Conservation (phyloP, 2,329 filamentous ascomycete species). For the Juglanconis oblonga region DNA sequence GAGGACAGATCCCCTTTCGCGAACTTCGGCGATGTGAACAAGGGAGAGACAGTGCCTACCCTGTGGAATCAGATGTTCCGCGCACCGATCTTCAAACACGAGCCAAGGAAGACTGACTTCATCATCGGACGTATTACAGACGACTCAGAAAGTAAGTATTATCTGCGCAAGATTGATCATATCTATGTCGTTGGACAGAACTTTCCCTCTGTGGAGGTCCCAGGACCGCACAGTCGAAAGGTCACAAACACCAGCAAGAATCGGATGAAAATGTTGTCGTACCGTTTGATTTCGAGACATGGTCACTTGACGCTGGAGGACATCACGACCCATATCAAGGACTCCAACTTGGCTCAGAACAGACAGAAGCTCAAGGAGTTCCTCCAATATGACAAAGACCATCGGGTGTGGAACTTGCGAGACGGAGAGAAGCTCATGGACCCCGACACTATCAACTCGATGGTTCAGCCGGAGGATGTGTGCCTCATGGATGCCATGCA, state of each 20-base stretch:
- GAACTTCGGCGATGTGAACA: conserved; percentile 88
- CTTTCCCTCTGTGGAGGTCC: conserved; percentile 87
- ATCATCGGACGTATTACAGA: conserved; percentile 80
- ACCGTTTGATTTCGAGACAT: conserved; percentile 79
- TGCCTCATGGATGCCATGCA: conserved; percentile 96
- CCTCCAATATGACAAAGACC: conserved; percentile 82
- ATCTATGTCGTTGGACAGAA: conserved; percentile 89
- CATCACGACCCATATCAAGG: conserved; percentile 87
- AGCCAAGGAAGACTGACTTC: conserved; percentile 76
- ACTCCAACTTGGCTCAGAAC: conserved; percentile 92
- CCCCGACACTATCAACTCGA: conserved; percentile 73
- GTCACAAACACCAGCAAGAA: conserved; percentile 98
- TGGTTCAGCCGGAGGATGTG: conserved; percentile 95
- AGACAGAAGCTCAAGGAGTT: conserved; percentile 97
- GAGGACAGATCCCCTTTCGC: conserved; percentile 96
- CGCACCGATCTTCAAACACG: conserved; percentile 88
- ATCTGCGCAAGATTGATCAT: conserved; percentile 84
- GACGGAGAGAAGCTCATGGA: conserved; percentile 74
- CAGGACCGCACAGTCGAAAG: conserved; percentile 88
- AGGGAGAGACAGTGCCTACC: conserved; percentile 85
- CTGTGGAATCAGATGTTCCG: conserved; percentile 95
- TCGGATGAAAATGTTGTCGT: conserved; percentile 92
- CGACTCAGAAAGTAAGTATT: conserved; percentile 73
- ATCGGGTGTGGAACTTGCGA: conserved; percentile 81
- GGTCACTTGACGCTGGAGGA: conserved; percentile 72